A percentile compares a stretch with the other conserved stretches of the same genome.
Evolutionary conservation across 1,284 basidiomycete species (phyloP).

Genomic region (Apiotrichum domesticum): DNA sequence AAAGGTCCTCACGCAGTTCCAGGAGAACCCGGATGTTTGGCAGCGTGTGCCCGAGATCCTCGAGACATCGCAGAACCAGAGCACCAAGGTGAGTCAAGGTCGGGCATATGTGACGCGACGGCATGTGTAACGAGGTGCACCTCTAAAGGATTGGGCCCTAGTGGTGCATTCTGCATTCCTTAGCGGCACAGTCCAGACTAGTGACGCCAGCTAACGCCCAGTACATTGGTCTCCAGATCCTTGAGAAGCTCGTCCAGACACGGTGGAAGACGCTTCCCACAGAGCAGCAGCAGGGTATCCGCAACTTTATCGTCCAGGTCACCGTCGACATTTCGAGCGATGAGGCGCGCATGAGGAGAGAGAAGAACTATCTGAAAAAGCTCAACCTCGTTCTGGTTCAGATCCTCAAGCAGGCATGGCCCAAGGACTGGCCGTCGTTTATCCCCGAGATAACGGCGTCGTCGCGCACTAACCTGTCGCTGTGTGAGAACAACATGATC

Average conservation of each 20-base stretch:
- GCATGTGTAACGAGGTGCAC: conserved; percentile 28
- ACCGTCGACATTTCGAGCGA: conserved; percentile 90
- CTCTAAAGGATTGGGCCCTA: no score
- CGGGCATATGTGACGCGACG: conserved; percentile 33
- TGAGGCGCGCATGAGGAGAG: conserved; percentile 74
- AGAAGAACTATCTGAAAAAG: conserved; percentile 96
- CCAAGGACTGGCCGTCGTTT: conserved; percentile 97
- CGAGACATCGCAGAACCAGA: conserved; percentile 74
- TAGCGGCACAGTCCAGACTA: not conserved
- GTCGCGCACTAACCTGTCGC: conserved; percentile 88
- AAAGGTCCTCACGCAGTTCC: conserved; percentile 86
- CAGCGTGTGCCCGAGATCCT: conserved; percentile 92
- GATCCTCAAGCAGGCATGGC: conserved; percentile 99
- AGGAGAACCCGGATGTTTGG: conserved; percentile 98
- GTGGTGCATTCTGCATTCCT: no score
- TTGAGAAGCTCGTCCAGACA: conserved; percentile 89
- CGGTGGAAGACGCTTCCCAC: conserved; percentile 95
- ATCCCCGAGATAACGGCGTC: conserved; percentile 97
- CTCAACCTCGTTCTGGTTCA: conserved; percentile 91
- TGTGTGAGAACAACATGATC: conserved; percentile 99
- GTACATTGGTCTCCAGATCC: conserved; percentile 91
- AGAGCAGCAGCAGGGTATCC: conserved; percentile 88
- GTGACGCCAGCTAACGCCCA: conserved; percentile 37
- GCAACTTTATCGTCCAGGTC: conserved; percentile 92
- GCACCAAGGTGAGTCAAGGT: conserved; percentile 68